Evolutionary conservation across 108 stramenopile species (phyloP), one percentile per base, ranked within the genome.

Genomic region (Fragilaria crotonensis): DNA sequence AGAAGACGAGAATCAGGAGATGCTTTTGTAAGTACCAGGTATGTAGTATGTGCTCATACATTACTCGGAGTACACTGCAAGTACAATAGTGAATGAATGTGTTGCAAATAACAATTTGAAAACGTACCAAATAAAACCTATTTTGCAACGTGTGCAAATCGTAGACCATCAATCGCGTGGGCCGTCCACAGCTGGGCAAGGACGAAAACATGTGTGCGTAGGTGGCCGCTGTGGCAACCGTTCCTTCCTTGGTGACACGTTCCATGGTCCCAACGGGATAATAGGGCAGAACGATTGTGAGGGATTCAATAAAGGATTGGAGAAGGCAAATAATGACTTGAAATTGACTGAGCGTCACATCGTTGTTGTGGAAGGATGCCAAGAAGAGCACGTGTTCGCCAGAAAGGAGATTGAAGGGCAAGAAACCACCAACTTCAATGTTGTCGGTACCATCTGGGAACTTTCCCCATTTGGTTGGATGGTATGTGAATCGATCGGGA

Each of bases 111-210:
- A n/a, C n/a, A n/a, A n/a, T n/a, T n/a, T 2, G 20, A 22, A 19
- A 22, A 58, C 68, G 31, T 60, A 70, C 68, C 54, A 81, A 64
- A 30, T 81, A 89, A 48, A 85, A 89, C 5, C 89, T 70, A 62
- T 93, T 90, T 60, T 94, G 92, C 25, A 94, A 57, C 11, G 93
- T 90, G 71, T 94, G 93, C 7, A 94, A 60, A 63, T 94, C 93
- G 63, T 94, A 94, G 3, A 94, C 87, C 76, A 94, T 83, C 2
- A 94, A 46, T 7, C 93, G 76, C 4, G 85, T 92, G 0, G 89
- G 93, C 22, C 72, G 67, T 25, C 90, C 90, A 59, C 83, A 85
- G 25, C 63, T 83, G 25, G 93, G 93, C 9, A 94, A 72, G 48
- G 78, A 77, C 33, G 78, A 80, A 61, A 94, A 87, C 75, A 94